Conservation (phyloP, 2,329 filamentous ascomycete genomes). For the Westerdykella ornata region DNA sequence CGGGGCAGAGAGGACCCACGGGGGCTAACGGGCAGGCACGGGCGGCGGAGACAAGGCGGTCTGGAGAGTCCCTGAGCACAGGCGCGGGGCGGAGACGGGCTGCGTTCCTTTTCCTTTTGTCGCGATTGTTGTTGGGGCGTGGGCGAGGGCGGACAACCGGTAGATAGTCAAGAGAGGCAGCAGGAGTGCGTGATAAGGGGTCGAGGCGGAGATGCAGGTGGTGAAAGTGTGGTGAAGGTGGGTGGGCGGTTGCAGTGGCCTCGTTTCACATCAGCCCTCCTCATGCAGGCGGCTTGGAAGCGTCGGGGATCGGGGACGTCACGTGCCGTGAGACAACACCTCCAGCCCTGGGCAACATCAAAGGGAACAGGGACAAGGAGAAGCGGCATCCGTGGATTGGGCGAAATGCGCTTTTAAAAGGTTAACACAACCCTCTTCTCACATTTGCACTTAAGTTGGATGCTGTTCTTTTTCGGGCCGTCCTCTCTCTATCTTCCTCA, state of each 20-base stretch:
- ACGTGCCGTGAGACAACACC: neutral
- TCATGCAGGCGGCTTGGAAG: constrained; percentile 5
- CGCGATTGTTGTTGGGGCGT: neutral
- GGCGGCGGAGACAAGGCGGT: neutral
- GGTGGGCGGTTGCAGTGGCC: constrained; percentile 6
- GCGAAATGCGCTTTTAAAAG: too few relatives aligned
- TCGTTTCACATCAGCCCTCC: constrained; percentile 9
- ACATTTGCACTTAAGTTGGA: too few relatives aligned
- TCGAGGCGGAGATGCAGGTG: too few relatives aligned
- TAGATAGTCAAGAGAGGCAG: constrained; percentile 5
- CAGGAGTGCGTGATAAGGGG: constrained; percentile 6
- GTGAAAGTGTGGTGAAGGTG: constrained; percentile 14
- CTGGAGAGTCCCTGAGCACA: neutral
- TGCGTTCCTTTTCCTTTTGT: neutral
- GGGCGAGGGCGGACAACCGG: constrained; percentile 1
- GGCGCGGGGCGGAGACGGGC: neutral
- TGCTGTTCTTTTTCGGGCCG: too few relatives aligned
- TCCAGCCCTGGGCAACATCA: too few relatives aligned
- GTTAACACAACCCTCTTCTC: too few relatives aligned
- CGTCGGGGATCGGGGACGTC: neutral
- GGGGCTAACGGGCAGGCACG: neutral
- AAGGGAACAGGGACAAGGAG: too few relatives aligned
- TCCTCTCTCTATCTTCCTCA: too few relatives aligned
- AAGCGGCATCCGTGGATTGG: too few relatives aligned
- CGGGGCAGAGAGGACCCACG: constrained; percentile 1